These are phyloP conservation scores for Begonia peltatifolia DNA, from an alignment of 306 rosid genomes.

Conservation along the genomic window DNA sequence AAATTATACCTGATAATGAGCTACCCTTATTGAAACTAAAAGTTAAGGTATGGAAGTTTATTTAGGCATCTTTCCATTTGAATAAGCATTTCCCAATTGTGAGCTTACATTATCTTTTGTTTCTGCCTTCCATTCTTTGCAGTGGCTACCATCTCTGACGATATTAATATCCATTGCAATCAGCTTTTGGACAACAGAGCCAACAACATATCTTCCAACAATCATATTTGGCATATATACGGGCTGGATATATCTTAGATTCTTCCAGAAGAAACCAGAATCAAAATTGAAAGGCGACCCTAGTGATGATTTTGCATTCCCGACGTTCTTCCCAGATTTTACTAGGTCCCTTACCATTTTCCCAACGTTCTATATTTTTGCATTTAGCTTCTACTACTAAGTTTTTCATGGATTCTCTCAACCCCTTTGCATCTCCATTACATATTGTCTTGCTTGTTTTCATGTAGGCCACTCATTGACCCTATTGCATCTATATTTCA, in stretches of 20 bases:
- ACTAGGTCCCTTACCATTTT: conserved; percentile 29
- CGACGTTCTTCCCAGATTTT: conserved; percentile 84
- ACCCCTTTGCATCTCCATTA: conserved; percentile 5
- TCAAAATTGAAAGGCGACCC: conserved; percentile 87
- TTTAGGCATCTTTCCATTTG: background rate
- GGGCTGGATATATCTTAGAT: conserved; percentile 98
- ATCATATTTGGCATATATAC: conserved; percentile 67
- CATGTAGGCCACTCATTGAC: conserved; percentile 63
- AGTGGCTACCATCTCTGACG: conserved; percentile 79
- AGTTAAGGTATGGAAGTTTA: conserved; percentile 45
- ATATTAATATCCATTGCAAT: conserved; percentile 38
- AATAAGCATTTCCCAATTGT: conserved; percentile 2
- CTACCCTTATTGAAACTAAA: conserved; percentile 55
- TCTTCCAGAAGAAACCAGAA: conserved; percentile 84
- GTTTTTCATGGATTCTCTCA: conserved; percentile 7
- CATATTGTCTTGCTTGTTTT: conserved; percentile 10
- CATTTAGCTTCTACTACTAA: background rate
- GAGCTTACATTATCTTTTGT: conserved; percentile 11
- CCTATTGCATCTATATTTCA: conserved; percentile 75
- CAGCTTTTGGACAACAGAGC: conserved; percentile 51
- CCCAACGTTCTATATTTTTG: conserved; percentile 2
- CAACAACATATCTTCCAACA: conserved; percentile 74
- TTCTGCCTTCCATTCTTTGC: conserved; percentile 20
- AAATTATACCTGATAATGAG: conserved; percentile 89
- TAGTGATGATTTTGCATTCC: conserved; percentile 88